phyloP scores from a whole-genome alignment of 441 rosid species.

The Populus hybrid region DNA sequence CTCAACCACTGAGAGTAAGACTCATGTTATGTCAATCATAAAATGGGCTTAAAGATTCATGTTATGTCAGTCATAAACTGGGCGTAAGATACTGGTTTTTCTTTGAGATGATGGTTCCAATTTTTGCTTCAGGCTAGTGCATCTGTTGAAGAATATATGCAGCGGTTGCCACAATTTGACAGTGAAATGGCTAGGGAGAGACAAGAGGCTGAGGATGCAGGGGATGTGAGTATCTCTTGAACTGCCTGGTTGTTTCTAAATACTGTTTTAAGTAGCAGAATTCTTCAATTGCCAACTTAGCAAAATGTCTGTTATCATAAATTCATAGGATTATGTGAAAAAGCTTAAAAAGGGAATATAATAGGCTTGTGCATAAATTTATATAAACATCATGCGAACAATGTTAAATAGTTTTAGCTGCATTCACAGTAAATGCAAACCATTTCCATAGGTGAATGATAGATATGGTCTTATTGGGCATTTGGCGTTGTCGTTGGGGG shows the following conservation, averaged over 20 bases:
- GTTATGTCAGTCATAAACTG: no score
- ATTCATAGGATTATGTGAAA: neutral
- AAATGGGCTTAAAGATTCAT: neutral
- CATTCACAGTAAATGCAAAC: neutral
- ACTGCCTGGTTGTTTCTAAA: neutral
- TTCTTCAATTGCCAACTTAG: neutral
- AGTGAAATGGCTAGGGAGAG: constrained; percentile 54
- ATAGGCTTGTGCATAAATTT: neutral
- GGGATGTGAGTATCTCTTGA: constrained; percentile 54
- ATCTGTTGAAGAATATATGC: constrained; percentile 84
- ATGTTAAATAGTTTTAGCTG: neutral
- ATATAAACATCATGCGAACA: neutral
- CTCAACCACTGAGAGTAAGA: constrained; percentile 79
- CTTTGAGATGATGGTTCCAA: neutral
- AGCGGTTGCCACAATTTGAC: constrained; percentile 68
- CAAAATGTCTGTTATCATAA: neutral
- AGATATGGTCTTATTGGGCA: neutral
- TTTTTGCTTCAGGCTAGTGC: constrained; percentile 49
- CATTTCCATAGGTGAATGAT: neutral
- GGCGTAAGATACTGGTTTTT: neutral
- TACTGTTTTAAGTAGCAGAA: neutral
- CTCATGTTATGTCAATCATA: constrained; percentile 6
- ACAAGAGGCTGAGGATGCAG: constrained; percentile 70
- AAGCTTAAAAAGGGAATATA: neutral
- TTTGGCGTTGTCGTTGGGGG: neutral